Percentiles rank a stretch among this genome's conserved stretches.
Evolutionary conservation across 140 eudicot species (phyloP).

Genomic region (Senecio squalidus): DNA sequence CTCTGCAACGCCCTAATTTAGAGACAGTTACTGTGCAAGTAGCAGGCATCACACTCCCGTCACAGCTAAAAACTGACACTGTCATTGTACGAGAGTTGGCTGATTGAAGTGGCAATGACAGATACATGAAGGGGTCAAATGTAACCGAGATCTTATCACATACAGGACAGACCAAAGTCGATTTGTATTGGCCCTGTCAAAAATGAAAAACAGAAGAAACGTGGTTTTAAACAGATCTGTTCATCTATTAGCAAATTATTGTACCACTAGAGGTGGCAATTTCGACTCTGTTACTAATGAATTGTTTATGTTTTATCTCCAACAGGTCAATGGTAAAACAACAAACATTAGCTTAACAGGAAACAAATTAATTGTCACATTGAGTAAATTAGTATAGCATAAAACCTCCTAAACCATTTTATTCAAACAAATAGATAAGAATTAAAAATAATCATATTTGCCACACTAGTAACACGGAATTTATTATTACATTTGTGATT

Average conservation of each 20-base stretch:
- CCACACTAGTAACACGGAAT: no score
- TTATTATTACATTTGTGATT: no score
- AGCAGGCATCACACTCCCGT: slow-evolving; percentile 78
- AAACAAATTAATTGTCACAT: no score
- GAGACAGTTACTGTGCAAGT: slow-evolving; percentile 77
- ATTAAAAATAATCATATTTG: no score
- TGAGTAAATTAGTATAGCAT: no score
- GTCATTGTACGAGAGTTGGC: slow-evolving; percentile 80
- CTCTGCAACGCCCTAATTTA: slow-evolving; percentile 77
- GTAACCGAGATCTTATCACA: slow-evolving; percentile 82
- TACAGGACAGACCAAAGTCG: slow-evolving; percentile 86
- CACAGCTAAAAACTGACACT: slow-evolving; percentile 75
- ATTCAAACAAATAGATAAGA: no score
- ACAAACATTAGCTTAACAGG: neutral
- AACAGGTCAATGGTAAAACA: neutral
- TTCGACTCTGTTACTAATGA: neutral
- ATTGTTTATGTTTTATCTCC: neutral
- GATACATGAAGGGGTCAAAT: slow-evolving; percentile 97
- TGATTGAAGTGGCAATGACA: slow-evolving; percentile 87
- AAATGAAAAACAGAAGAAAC: slow-evolving; percentile 19
- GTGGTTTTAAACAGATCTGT: neutral
- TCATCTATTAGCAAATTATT: neutral
- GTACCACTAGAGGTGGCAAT: slow-evolving; percentile 8
- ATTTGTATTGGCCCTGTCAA: slow-evolving; percentile 92
- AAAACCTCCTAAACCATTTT: no score